Evolutionary conservation across 495 filamentous ascomycete genomes (phyloP), one percentile per base, ranked within the genome.

Genomic region (Daldinia bambusicola): DNA sequence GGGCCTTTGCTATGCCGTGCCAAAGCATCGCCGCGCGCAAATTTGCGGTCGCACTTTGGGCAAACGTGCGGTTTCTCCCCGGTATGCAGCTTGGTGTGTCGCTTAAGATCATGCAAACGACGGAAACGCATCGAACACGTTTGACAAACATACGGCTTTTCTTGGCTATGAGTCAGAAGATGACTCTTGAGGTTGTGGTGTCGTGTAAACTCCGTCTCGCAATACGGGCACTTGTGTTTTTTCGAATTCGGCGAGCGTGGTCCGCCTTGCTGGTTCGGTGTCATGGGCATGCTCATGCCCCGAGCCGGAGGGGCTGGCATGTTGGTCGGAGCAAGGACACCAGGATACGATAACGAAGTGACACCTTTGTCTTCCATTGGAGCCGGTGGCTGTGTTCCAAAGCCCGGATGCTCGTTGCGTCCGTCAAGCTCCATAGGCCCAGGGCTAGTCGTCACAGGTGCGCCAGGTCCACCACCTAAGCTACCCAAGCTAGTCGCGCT

Each of bases 181-280:
- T 99, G 95, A 67, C 93, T 97, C 79, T 99, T 99, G n/a, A 99
- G 87, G 70, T 99, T 99, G 76, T 99, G 95, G 76, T 98, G 96
- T 9, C 95, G 87, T 9, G 95, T 99, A 74, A 99, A 99, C 74
- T 96, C 95, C 7, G 96, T 97, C 4, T 92, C 85, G 83, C 95
- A 99, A 79, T 97, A 97, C 2, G 91, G 93, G 74, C 95, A 99
- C 67, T 94, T 96, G 80, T 99, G 95, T 71, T 95, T 95, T 79
- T 96, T 97, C 22, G 87, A 84, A 7, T 73, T 77, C 4, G 77
- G 74, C 13, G 91, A 90, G 6, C 90, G 87, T n/a, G 94, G 82
- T 30, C 80, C 79, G 20, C 32, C 50, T 57, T 64, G 74, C 89
- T 76, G 89, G 85, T 64, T 87, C 84, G 68, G 85, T 13, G 91